Evolutionary conservation across 495 filamentous ascomycete genomes (phyloP), one percentile per base, ranked within the genome.

Genomic region (Aspergillus carlsbadensis): DNA sequence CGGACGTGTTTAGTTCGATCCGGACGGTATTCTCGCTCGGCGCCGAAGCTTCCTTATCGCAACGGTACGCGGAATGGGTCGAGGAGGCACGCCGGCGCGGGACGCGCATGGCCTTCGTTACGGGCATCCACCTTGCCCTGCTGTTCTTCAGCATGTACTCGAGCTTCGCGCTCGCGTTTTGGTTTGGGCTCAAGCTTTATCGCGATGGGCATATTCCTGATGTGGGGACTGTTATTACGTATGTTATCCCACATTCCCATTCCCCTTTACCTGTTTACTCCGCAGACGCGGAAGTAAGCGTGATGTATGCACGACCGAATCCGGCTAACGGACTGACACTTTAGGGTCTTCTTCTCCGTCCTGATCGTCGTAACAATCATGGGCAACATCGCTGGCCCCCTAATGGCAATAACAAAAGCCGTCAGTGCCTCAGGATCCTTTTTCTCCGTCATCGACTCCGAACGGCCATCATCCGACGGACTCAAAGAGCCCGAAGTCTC

Each of bases 81-180:
- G 75, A 84, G 31, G 80, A 86, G 54, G 80, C 85, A 3, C 78
- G 72, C 14, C 73, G 69, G 15, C 75, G 80, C 21, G 86, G 85
- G 0, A 61, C 78, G 31, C 53, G 45, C 8, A 60, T 74, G 47
- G 57, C 66, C 0, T 31, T 62, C 0, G 41, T 69, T 15, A 45
- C 54, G 7, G 73, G 71, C 1, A 22, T 70, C 11, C 73, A 75
- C 39, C 57, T 73, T 8, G 64, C 54, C 6, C 58, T 66, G 37
- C 15, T 75, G 0, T 73, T 75, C 54, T 78, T 78, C 41, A 58
- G 65, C 10, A 67, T 69, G 58, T 82, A 81, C 57, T 58, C 69
- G 6, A 75, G 78, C 21, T 82, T 80, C 52, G 71, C 73, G 0
- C 63, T 84, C 6, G 79, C 79, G 6, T 84, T 84, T 50, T 84